Base-by-base conservation (phyloP, 1,284 basidiomycete species). In the Melampsora americana region DNA sequence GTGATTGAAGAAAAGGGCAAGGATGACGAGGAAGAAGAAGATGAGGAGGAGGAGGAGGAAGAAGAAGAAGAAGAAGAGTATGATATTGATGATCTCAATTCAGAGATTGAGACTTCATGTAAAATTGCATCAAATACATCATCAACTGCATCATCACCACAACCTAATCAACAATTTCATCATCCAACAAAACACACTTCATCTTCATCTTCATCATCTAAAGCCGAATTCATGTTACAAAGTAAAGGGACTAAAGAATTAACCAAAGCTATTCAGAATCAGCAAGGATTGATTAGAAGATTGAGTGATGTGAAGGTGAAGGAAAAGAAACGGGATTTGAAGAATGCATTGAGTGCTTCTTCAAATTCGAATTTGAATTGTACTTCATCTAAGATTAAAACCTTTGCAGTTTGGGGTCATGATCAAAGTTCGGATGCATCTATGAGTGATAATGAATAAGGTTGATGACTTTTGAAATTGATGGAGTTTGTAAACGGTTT, bases 71-170 rank as follows among this genome's bases (percentile, higher is more conserved):
- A 85, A 0, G 85, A 85, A 4, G 86, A 86, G 79, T 95, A 89
- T 82, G 93, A 96, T 82, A 95, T 95, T 75, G 91, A 94, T 80
- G 93, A 95, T 61, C 30, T 62, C 30, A 39, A 9, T 46, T 20
- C 60, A 44, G 65, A 66, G n/a, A 53, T 28, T 9, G 42, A 35
- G 9, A 16, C 11, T 44, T 4, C 5, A 30, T 5, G 39, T 28
- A 16, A 44, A 46, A 28, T 26, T 46, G 6, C 28, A 3, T 44
- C 68, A 28, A 64, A 42, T 48, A 5, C 6, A 20, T n/a, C 11
- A 6, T 62, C 20, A 14, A 42, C 35, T 32, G 26, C 69, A n/a
- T 39, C 32, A 2, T 46, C 44, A 12, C 32, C 20, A 9, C 18
- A 42, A 2, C 18, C 61, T 20, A 32, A 16, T 11, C 35, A 48